Percentiles rank a stretch among this genome's conserved stretches.
phyloP scores from a whole-genome alignment of 108 stramenopile species.

The Skeletonema tropicum region DNA sequence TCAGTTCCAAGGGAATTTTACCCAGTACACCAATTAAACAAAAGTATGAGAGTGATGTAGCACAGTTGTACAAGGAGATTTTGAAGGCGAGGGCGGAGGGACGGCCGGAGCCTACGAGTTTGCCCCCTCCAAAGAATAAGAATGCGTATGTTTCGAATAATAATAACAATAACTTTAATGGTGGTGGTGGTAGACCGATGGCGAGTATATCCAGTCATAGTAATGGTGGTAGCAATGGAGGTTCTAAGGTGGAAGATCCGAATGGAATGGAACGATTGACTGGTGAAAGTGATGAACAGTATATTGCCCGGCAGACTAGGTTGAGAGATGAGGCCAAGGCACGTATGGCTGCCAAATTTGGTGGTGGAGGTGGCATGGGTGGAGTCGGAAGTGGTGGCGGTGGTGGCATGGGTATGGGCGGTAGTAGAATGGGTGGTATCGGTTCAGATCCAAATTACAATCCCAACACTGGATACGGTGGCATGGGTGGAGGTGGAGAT shows the following conservation, averaged over 20 bases:
- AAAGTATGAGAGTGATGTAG: slow-evolving; percentile 84
- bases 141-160: slow-evolving; percentile 1
- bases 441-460: slow-evolving; percentile 82
- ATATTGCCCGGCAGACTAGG: slow-evolving; percentile 90
- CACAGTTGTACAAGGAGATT: slow-evolving; percentile 86
- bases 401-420: slow-evolving; percentile 57
- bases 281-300: slow-evolving; percentile 90
- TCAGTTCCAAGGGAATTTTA: slow-evolving; percentile 67
- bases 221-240: slow-evolving; percentile 16
- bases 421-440: slow-evolving; percentile 73
- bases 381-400: slow-evolving; percentile 61
- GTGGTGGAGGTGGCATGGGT: slow-evolving; percentile 61
- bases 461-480: slow-evolving; percentile 31
- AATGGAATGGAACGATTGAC: slow-evolving; percentile 91
- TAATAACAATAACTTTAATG: slow-evolving; percentile 6
- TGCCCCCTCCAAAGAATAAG: slow-evolving; percentile 48
- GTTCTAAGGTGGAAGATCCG: slow-evolving; percentile 52
- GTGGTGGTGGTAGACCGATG: slow-evolving; percentile 12
- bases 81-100: slow-evolving; percentile 84
- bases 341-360: slow-evolving; percentile 90
- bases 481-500: slow-evolving; percentile 44
- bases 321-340: slow-evolving; percentile 84
- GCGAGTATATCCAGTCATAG: slow-evolving; percentile 39
- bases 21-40: slow-evolving; percentile 71
- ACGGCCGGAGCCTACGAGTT: slow-evolving; percentile 75